Evolutionary conservation across 129 eudicot genomes (phyloP).

Genomic region (Helianthus tuberosus): DNA sequence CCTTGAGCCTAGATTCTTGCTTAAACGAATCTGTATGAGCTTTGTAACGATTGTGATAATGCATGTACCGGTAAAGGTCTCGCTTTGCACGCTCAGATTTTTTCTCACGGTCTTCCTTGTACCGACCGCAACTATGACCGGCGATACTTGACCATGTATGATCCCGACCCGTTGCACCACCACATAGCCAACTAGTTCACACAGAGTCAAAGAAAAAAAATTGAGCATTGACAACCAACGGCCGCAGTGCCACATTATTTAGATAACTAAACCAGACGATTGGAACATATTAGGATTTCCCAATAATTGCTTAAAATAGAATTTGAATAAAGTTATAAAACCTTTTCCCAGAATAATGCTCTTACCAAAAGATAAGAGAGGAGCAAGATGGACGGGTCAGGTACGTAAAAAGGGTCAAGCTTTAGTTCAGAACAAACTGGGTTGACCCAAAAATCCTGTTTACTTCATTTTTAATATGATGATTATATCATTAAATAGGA

Average conservation of each 20-base stretch:
- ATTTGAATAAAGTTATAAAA: neutral
- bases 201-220: conserved; percentile 25
- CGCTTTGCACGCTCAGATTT: conserved; percentile 86
- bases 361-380: neutral
- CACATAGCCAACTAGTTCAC: conserved; percentile 87
- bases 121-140: conserved; percentile 97
- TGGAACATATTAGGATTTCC: neutral
- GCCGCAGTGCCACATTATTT: conserved; percentile 7
- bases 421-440: neutral
- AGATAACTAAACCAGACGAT: conserved; percentile 2
- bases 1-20: conserved; percentile 78
- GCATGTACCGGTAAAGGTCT: conserved; percentile 88
- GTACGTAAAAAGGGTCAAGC: neutral
- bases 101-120: conserved; percentile 74
- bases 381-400: neutral
- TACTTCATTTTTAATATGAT: neutral
- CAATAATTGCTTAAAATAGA: neutral
- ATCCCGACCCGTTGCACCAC: conserved; percentile 95
- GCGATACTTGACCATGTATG: conserved; percentile 86
- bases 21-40: conserved; percentile 96
- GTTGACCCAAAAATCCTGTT: neutral
- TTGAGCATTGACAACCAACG: neutral
- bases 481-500: neutral
- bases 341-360: neutral
- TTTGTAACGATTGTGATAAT: conserved; percentile 88